A percentile compares a stretch with the other conserved stretches of the same genome.
These are phyloP conservation scores for Pseudozyma sp. DNA, from an alignment of 1,284 basidiomycete species.

Conservation along the genomic window DNA sequence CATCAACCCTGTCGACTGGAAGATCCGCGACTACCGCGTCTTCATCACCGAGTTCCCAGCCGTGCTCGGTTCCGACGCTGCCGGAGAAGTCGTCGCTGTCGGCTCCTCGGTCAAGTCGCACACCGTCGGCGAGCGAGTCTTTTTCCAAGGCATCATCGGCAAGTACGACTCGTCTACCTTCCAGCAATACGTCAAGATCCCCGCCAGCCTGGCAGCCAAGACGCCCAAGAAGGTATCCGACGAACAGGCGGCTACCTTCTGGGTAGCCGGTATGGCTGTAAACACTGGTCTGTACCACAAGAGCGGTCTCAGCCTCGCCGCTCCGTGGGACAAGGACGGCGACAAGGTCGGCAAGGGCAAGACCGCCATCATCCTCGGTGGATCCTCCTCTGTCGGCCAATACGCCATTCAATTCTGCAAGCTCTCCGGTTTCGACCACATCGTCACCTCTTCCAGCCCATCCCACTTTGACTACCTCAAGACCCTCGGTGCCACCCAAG, in stretches of 20 bases:
- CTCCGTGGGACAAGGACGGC: slow-evolving; percentile 55
- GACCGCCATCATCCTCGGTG: slow-evolving; percentile 56
- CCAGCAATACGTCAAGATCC: slow-evolving; percentile 56
- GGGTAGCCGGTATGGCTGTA: slow-evolving; percentile 44
- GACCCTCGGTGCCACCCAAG: slow-evolving; percentile 41
- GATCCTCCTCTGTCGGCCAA: slow-evolving; percentile 52
- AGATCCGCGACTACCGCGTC: slow-evolving; percentile 47
- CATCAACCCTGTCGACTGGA: slow-evolving; percentile 63
- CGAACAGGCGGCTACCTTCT: slow-evolving; percentile 55
- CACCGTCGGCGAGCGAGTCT: slow-evolving; percentile 54
- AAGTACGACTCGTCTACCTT: slow-evolving; percentile 47
- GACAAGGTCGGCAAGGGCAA: slow-evolving; percentile 41
- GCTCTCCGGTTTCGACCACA: slow-evolving; percentile 50
- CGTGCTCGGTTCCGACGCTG: slow-evolving; percentile 53
- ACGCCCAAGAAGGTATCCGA: slow-evolving; percentile 53
- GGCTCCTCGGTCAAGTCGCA: slow-evolving; percentile 33
- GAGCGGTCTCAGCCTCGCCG: slow-evolving; percentile 18
- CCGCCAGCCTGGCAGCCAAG: slow-evolving; percentile 39
- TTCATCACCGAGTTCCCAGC: slow-evolving; percentile 48
- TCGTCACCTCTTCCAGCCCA: slow-evolving; percentile 49
- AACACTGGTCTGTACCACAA: slow-evolving; percentile 52
- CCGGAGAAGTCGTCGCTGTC: slow-evolving; percentile 45
- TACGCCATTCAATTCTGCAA: slow-evolving; percentile 60
- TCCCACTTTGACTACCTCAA: slow-evolving; percentile 46
- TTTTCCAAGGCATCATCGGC: slow-evolving; percentile 60